phyloP scores from a whole-genome alignment of 129 eudicot genomes.

The Arctium lappa region DNA sequence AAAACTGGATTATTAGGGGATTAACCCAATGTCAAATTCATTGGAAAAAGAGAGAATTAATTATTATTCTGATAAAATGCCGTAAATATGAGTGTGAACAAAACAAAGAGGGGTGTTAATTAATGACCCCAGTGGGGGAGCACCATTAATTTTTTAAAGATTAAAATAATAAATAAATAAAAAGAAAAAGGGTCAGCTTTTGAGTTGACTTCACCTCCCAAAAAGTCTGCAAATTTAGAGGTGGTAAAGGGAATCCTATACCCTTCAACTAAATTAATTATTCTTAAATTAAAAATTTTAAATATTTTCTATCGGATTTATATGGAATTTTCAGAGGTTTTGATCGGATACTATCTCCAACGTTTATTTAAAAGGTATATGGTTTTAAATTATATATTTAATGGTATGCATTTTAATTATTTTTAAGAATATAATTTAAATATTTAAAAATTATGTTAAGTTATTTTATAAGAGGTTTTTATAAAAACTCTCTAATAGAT shows the following conservation, averaged over 20 bases:
- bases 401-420: no score
- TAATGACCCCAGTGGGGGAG: conserved; percentile 46
- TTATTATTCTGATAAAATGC: conserved; percentile 9
- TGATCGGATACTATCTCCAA: conserved; percentile 13
- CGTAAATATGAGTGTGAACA: conserved; percentile 35
- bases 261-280: conserved; percentile 29
- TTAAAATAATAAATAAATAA: background rate
- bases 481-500: no score
- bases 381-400: no score
- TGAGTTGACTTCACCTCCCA: conserved; percentile 49
- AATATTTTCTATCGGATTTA: background rate
- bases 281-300: conserved; percentile 4
- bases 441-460: no score
- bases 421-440: no score
- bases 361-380: background rate
- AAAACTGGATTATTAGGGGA: conserved; percentile 43
- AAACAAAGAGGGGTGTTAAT: conserved; percentile 28
- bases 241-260: conserved; percentile 43
- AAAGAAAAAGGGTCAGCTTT: conserved; percentile 37
- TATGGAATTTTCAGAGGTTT: conserved; percentile 26
- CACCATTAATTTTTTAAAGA: conserved; percentile 28
- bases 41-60: conserved; percentile 16
- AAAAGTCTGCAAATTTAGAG: conserved; percentile 45
- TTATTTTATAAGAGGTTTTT: no score
- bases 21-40: conserved; percentile 36